Evolutionary conservation across 106 monocot species (phyloP), one percentile per base, ranked within the genome.

Genomic region (Phalaenopsis aphrodite): DNA sequence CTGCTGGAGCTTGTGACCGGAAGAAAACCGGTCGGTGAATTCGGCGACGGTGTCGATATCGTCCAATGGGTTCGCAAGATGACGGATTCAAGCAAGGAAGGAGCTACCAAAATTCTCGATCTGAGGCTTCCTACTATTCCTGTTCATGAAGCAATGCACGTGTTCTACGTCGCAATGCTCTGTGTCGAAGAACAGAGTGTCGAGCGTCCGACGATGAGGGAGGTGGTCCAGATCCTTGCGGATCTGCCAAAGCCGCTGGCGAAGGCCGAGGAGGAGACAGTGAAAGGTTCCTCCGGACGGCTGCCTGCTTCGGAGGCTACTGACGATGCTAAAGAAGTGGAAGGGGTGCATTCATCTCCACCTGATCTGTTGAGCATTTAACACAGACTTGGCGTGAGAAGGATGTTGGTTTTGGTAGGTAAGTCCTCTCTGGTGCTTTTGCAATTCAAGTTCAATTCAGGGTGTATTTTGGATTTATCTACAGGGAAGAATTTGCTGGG

Each of bases 131-230:
- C 87, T 0, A 77, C 88, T 2, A 82, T 85, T 17, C 88, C 92
- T 8, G 42, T 90, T 36, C 88, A 90, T 12, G 90, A 95, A 55
- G 85, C 78, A 5, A 85, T 83, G 76, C 92, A 92, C 38, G 43
- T 95, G 42, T 95, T 95, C 81, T 90, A 90, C 76, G 92, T 95
- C 8, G 95, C 95, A 15, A 87, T 90, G 92, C 83, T 95, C 41
- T 95, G 95, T 75, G 95, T 95, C 30, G 95, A 89, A 52, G 95
- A 95, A 45, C 95, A 92, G 83, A 95, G 95, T 58, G 83, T 90
- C 0, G 87, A 89, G 66, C 84, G 95, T 6, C 95, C 95, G 14
- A 95, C 95, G 3, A 95, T 95, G 95, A 83, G 95, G 73, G 95
- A 95, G 67, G 95, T 95, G 41, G 92, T 95, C n/a, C 95, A 95